A percentile compares a stretch with the other conserved stretches of the same genome.
These are phyloP conservation scores for Haematococcus sp. DNA, from an alignment of 139 green algal genomes.

Conservation along the genomic window DNA sequence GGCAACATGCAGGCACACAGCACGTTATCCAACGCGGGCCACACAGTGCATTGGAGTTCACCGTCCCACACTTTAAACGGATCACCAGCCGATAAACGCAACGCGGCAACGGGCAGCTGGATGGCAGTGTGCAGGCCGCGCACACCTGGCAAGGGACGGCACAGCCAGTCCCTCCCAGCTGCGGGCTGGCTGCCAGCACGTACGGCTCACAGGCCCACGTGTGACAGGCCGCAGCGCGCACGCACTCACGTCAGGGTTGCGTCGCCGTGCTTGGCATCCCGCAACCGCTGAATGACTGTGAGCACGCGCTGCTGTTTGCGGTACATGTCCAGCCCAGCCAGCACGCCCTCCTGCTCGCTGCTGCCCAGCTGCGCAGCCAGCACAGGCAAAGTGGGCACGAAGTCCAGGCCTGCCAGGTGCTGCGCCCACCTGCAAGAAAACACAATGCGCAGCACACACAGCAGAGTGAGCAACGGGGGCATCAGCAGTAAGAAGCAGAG, in stretches of 20 bases:
- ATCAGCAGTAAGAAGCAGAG: too few relatives aligned
- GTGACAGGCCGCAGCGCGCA: neutral
- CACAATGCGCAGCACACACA: neutral
- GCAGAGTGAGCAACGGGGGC: neutral
- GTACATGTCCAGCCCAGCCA: constrained; percentile 30
- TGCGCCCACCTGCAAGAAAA: constrained; percentile 44
- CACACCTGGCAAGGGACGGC: too few relatives aligned
- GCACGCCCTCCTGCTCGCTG: constrained; percentile 11
- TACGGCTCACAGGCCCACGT: neutral
- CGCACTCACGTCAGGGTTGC: constrained; percentile 26
- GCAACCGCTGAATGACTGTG: constrained; percentile 23
- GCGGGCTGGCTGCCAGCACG: too few relatives aligned
- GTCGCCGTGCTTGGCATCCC: constrained; percentile 30
- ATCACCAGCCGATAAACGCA: too few relatives aligned
- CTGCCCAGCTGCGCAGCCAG: constrained; percentile 13
- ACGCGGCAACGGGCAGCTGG: neutral
- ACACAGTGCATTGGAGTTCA: too few relatives aligned
- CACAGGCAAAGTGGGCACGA: constrained; percentile 35
- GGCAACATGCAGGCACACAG: too few relatives aligned
- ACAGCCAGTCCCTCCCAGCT: too few relatives aligned
- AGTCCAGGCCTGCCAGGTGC: constrained; percentile 44
- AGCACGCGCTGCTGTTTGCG: constrained; percentile 31
- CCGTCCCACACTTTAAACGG: too few relatives aligned
- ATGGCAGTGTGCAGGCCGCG: neutral
- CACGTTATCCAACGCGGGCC: too few relatives aligned